A percentile compares a stretch with the other conserved stretches of the same genome.
Evolutionary conservation across 805 yeast species (phyloP).

Genomic region (Candida takata): DNA sequence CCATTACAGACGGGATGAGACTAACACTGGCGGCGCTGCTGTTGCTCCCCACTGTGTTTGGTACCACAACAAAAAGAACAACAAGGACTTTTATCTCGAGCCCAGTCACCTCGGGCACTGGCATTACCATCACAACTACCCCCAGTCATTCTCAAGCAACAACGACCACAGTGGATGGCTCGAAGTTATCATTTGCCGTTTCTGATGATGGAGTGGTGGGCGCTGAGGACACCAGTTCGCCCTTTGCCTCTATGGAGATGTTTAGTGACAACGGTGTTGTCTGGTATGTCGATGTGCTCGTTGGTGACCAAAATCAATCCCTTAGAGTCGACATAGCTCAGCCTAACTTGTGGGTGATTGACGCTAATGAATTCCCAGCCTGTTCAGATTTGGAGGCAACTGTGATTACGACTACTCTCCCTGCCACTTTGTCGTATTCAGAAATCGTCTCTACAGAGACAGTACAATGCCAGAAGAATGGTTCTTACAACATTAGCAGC

Average conservation of each 20-base stretch:
- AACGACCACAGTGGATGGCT: too few species aligned
- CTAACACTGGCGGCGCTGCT: too few species aligned
- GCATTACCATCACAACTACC: too few species aligned
- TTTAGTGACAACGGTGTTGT: conserved; percentile 6
- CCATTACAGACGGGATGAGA: too few species aligned
- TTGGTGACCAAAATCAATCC: conserved; percentile 27
- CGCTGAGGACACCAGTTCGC: neutral
- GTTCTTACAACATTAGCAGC: conserved; percentile 8
- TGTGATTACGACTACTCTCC: too few species aligned
- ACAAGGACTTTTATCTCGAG: too few species aligned
- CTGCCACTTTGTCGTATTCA: neutral
- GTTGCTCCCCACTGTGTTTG: too few species aligned
- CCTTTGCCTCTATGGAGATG: conserved; percentile 2
- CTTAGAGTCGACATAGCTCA: conserved; percentile 32
- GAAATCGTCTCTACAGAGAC: neutral
- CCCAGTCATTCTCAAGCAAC: too few species aligned
- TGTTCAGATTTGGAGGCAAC: conserved; percentile 1
- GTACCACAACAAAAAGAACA: too few species aligned
- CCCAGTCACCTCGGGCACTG: too few species aligned
- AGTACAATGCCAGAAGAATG: conserved; percentile 10
- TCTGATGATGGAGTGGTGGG: too few species aligned
- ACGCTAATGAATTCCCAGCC: conserved; percentile 9
- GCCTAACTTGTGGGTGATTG: conserved; percentile 31
- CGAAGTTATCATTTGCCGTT: too few species aligned
- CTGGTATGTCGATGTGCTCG: conserved; percentile 26